Evolutionary conservation across 441 rosid species (phyloP), one percentile per base, ranked within the genome.

Genomic region (Metrosideros polymorpha): DNA sequence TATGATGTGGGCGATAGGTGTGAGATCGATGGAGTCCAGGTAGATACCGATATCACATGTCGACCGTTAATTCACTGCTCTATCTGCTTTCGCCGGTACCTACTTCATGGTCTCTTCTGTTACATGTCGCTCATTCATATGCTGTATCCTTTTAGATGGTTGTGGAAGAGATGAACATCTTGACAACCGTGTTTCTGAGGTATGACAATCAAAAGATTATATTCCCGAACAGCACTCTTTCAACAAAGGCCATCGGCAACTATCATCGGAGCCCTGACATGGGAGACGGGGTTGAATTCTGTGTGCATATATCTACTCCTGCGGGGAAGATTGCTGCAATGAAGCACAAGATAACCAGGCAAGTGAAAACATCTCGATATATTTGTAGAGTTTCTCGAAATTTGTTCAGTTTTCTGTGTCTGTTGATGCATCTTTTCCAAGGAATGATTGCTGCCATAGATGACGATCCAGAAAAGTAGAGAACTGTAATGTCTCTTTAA

Each of bases 141-240:
- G 75, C 12, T 61, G 75, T 14, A 29, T 45, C 49, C 35, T 85
- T 56, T 45, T 88, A 95, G 98, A 87, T 95, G 94, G 89, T 95
- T 66, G 99, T 96, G 63, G 99, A 96, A 88, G 99, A 96, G 91
- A 96, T 96, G 98, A 94, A 96, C 91, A 92, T 96, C 83, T 86
- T 95, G 71, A 96, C 97, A 13, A 96, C 98, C 14, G 89, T 95
- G 55, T 96, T 96, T 85, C 86, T 96, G 86, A 92, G 96, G 90
- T 90, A 42, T 42, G 99, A 96, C 87, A 96, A 95, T 89, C 87
- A 92, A 90, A 96, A 91, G 92, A 86, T 95, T 29, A 54, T 92
- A 15, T 92, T 86, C 54, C 92, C 98, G 1, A 96, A 96, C 83
- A 92, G 92, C 47, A 89, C 92, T 89, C 94, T 96, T 43, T 92